Evolutionary conservation across 2,329 filamentous ascomycete genomes (phyloP).

Genomic region (Ophiostoma himal-ulmi): DNA sequence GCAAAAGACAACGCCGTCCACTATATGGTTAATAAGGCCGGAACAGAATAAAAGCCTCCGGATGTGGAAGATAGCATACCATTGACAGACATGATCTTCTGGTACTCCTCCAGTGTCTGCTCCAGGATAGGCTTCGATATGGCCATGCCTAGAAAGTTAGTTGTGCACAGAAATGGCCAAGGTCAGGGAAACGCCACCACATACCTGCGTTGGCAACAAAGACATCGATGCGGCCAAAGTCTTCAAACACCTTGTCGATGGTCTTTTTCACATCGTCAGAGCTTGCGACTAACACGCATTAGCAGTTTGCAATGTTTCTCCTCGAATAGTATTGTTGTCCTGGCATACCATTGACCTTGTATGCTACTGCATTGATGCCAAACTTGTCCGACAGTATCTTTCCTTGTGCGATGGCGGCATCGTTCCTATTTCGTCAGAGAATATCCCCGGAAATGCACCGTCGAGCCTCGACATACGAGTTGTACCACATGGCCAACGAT

Average conservation of each 20-base stretch:
- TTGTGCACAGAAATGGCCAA: neutral
- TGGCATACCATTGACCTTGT: neutral
- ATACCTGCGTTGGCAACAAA: slow-evolving; percentile 71
- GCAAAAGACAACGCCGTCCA: slow-evolving; percentile 10
- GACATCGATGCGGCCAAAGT: slow-evolving; percentile 69
- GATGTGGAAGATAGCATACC: neutral
- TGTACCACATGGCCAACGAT: slow-evolving; percentile 15
- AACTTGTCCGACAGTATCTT: neutral
- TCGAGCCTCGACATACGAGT: slow-evolving; percentile 1
- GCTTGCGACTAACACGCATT: slow-evolving; percentile 26
- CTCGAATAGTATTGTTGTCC: neutral
- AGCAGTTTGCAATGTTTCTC: neutral
- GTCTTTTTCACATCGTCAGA: slow-evolving; percentile 45
- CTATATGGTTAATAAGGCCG: neutral
- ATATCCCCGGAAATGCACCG: neutral
- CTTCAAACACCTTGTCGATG: slow-evolving; percentile 48
- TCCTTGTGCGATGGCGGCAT: neutral
- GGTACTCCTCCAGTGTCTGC: neutral
- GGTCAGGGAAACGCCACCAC: too few relatives aligned
- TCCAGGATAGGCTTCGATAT: neutral
- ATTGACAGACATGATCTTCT: slow-evolving; percentile 9
- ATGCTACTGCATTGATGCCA: neutral
- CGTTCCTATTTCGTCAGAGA: neutral
- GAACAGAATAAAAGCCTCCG: too few relatives aligned
- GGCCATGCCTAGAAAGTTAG: neutral